phyloP scores from a whole-genome alignment of 176 grass and related monocot genomes.

The Coix lacrymajobi region DNA sequence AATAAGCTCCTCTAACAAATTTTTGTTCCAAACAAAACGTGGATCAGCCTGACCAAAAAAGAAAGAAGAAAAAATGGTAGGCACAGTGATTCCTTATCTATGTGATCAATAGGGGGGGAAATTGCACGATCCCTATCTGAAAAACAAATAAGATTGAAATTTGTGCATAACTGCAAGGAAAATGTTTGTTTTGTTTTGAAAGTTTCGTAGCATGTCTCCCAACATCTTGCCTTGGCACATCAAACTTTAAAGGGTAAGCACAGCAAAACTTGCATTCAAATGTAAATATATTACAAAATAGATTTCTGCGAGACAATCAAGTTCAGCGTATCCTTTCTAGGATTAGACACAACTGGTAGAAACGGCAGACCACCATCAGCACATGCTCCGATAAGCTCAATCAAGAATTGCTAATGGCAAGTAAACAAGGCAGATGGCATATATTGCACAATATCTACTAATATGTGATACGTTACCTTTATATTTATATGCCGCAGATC shows the following conservation, averaged over 20 bases:
- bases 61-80: not conserved
- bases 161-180: not conserved
- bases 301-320: not conserved
- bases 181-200: constrained; percentile 1
- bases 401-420: not conserved
- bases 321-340: not conserved
- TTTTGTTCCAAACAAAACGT: constrained; percentile 94
- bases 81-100: not conserved
- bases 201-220: not conserved
- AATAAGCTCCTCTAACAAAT: constrained; percentile 84
- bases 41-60: constrained; percentile 78
- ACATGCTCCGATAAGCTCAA: not conserved
- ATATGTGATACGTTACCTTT: not conserved
- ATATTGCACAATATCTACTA: not conserved
- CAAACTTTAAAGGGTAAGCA: not conserved
- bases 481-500: not conserved
- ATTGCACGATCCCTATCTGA: not conserved
- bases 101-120: not conserved
- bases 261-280: not conserved
- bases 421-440: not conserved
- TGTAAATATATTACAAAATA: constrained; percentile 1
- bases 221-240: not conserved
- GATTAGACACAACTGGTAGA: not conserved
- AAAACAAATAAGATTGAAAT: not conserved
- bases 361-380: not conserved